phyloP scores from a whole-genome alignment of 2,329 filamentous ascomycete genomes.

The Epichloe gansuensis region DNA sequence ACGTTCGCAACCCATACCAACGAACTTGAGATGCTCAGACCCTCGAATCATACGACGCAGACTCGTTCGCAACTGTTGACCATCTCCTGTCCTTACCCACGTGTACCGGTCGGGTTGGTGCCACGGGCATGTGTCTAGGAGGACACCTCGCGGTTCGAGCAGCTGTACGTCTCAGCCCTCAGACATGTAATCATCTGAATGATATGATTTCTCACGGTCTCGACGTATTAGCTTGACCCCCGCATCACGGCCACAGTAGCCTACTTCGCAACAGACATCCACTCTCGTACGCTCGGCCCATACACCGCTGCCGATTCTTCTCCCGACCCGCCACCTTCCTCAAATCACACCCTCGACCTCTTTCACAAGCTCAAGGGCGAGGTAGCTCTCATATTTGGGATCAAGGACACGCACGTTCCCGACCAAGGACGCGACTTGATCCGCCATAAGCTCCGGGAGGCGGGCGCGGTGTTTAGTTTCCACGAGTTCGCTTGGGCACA shows the following conservation, averaged over 20 bases:
- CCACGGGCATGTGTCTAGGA: conserved; percentile 86
- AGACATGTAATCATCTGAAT: background rate
- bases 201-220: background rate
- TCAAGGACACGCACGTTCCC: conserved; percentile 83
- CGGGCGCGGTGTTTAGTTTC: conserved; percentile 63
- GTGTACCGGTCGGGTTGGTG: conserved; percentile 70
- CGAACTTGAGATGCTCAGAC: conserved; percentile 37
- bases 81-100: conserved; percentile 58
- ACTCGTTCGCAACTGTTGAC: conserved; percentile 56
- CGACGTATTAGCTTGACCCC: conserved; percentile 46
- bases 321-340: conserved; percentile 22
- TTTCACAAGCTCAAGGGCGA: conserved; percentile 66
- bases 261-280: conserved; percentile 90
- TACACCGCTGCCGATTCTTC: conserved; percentile 36
- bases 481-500: conserved; percentile 91
- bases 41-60: conserved; percentile 75
- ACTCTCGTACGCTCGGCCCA: conserved; percentile 63
- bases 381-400: conserved; percentile 80
- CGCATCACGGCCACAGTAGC: conserved; percentile 67
- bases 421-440: conserved; percentile 74
- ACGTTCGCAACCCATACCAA: too few relatives aligned
- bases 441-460: conserved; percentile 66
- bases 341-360: conserved; percentile 39
- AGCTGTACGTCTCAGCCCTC: conserved; percentile 27
- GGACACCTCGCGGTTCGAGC: conserved; percentile 65